Evolutionary conservation across 2,329 filamentous ascomycete genomes (phyloP).

Genomic region (Sclerotinia spermophila): DNA sequence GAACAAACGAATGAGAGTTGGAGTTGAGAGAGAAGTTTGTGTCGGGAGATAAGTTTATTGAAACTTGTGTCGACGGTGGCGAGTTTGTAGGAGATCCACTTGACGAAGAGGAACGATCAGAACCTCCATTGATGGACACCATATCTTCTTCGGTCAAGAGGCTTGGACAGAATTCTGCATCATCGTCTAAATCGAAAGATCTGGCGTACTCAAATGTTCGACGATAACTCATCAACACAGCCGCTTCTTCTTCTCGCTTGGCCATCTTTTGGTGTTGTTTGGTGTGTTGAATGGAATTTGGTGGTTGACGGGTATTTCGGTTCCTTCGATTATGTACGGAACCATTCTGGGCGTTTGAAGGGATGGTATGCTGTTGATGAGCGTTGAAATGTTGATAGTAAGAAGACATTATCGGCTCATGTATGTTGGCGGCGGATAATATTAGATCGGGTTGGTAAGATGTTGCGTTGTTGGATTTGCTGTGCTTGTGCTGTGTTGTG

Average conservation of each 20-base stretch:
- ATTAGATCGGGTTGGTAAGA: not conserved
- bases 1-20: conserved; percentile 62
- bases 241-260: conserved; percentile 85
- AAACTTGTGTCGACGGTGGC: conserved; percentile 76
- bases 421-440: conserved; percentile 16
- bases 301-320: conserved; percentile 75
- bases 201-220: conserved; percentile 85
- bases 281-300: conserved; percentile 61
- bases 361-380: conserved; percentile 52
- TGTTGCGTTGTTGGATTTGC: not conserved
- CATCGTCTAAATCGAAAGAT: conserved; percentile 93
- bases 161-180: conserved; percentile 91
- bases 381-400: conserved; percentile 62
- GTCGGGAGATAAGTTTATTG: conserved; percentile 53
- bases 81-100: conserved; percentile 92
- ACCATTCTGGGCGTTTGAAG: conserved; percentile 46
- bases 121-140: conserved; percentile 85
- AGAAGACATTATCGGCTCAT: conserved; percentile 51
- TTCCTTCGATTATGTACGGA: conserved; percentile 76
- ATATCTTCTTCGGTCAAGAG: conserved; percentile 81
- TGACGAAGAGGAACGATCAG: conserved; percentile 90
- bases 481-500: not conserved
- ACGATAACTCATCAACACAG: conserved; percentile 73
- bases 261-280: conserved; percentile 77
- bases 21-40: conserved; percentile 73